Percentiles rank a stretch among this genome's conserved stretches.
These are phyloP conservation scores for Penicillium roqueforti DNA, from an alignment of 495 filamentous ascomycete genomes.

Conservation along the genomic window DNA sequence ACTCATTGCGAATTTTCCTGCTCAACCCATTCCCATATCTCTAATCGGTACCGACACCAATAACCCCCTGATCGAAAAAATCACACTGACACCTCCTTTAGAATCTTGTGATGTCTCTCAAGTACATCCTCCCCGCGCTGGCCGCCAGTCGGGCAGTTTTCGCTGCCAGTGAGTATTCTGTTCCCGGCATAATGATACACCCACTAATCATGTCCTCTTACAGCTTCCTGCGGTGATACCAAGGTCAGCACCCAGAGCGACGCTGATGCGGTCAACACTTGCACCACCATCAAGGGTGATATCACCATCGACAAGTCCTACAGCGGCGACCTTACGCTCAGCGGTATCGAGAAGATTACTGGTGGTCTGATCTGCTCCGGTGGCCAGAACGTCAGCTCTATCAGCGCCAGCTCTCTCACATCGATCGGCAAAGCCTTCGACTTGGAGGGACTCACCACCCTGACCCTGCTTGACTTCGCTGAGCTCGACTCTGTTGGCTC, in stretches of 20 bases:
- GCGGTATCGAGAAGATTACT: constrained; percentile 53
- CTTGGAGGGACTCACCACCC: constrained; percentile 58
- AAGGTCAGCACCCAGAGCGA: constrained; percentile 69
- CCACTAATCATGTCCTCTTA: neutral
- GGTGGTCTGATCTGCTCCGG: constrained; percentile 63
- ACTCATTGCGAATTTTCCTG: constrained; percentile 25
- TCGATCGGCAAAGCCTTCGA: constrained; percentile 60
- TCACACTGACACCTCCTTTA: constrained; percentile 13
- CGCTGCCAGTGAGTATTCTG: constrained; percentile 31
- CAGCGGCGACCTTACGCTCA: constrained; percentile 44
- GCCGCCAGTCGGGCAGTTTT: constrained; percentile 60
- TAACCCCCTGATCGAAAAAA: neutral
- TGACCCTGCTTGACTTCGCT: constrained; percentile 61
- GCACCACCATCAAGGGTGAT: constrained; percentile 64
- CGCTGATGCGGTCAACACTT: constrained; percentile 61
- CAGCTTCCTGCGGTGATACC: constrained; percentile 31
- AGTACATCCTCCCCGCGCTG: constrained; percentile 69
- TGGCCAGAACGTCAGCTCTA: constrained; percentile 52
- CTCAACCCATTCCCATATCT: constrained; percentile 7
- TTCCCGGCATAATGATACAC: neutral
- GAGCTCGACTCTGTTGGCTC: constrained; percentile 56
- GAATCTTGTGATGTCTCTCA: constrained; percentile 67
- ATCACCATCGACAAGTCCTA: constrained; percentile 58
- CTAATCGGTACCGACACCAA: constrained; percentile 17
- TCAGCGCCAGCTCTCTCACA: constrained; percentile 48